Conservation (phyloP, 345 rosid genomes). For the Salix brachista region DNA sequence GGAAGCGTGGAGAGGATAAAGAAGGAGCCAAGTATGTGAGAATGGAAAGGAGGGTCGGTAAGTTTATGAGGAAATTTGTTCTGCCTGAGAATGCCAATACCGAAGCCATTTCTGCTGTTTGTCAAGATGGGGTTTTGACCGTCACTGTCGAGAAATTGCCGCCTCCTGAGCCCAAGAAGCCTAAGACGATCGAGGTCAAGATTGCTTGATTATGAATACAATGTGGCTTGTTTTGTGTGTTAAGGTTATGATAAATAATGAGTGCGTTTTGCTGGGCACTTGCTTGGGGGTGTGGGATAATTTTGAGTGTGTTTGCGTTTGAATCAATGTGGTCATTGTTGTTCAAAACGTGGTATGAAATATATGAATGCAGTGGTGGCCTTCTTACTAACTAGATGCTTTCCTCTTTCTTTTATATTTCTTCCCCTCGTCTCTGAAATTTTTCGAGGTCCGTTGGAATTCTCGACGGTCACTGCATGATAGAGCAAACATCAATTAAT, state of each 20-base stretch:
- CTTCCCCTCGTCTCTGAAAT: no score
- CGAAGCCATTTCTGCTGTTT: constrained; percentile 55
- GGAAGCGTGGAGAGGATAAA: constrained; percentile 52
- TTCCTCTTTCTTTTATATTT: no score
- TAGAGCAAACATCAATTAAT: no score
- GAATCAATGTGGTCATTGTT: no score
- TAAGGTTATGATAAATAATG: not conserved
- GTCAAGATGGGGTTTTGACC: constrained; percentile 68
- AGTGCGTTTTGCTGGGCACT: not conserved
- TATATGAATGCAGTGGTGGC: no score
- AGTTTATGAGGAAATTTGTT: constrained; percentile 68
- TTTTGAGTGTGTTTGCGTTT: no score
- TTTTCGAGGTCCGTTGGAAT: no score
- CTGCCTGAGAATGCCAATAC: constrained; percentile 67
- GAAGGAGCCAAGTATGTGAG: constrained; percentile 60
- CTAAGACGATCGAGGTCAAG: constrained; percentile 64
- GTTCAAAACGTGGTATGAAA: no score
- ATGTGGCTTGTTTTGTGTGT: not conserved
- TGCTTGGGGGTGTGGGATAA: no score
- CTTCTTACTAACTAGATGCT: no score
- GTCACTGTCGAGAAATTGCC: constrained; percentile 73
- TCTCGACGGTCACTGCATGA: no score
- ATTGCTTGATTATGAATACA: constrained; percentile 37
- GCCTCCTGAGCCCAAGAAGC: constrained; percentile 79
- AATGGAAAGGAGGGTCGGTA: constrained; percentile 78